A percentile compares a stretch with the other conserved stretches of the same genome.
Conservation (phyloP, 2,329 filamentous ascomycete species). For the Exophiala calicioides region DNA sequence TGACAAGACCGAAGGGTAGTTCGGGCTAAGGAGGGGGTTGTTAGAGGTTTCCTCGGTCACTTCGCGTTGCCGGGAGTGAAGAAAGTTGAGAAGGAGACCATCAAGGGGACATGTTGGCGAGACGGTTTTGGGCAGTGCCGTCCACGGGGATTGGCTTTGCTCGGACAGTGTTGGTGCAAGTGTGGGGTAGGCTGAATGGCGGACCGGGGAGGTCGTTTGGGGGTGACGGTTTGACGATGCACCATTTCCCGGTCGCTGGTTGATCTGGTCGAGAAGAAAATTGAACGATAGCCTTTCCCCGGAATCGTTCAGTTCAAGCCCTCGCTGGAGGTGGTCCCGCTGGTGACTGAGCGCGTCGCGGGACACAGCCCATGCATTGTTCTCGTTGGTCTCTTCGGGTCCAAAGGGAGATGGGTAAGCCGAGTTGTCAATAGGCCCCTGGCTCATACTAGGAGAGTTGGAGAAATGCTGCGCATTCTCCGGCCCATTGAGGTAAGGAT, state of each 20-base stretch:
- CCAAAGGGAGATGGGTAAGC: slow-evolving; percentile 15
- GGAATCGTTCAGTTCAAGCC: slow-evolving; percentile 58
- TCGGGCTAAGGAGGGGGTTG: slow-evolving; percentile 65
- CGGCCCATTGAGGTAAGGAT: slow-evolving; percentile 35
- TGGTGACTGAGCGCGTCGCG: slow-evolving; percentile 45
- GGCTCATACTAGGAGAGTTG: slow-evolving; percentile 32
- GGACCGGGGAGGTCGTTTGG: slow-evolving; percentile 10
- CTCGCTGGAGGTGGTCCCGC: slow-evolving; percentile 42
- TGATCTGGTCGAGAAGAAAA: slow-evolving; percentile 67
- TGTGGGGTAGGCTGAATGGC: slow-evolving; percentile 26
- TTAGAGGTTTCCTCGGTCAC: slow-evolving; percentile 64
- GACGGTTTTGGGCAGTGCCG: slow-evolving; percentile 59
- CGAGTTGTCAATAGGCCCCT: slow-evolving; percentile 14
- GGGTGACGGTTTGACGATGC: background rate
- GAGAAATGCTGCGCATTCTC: slow-evolving; percentile 33
- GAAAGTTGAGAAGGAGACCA: slow-evolving; percentile 75
- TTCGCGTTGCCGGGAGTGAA: slow-evolving; percentile 66
- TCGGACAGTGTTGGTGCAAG: slow-evolving; percentile 31
- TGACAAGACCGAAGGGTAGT: slow-evolving; percentile 77
- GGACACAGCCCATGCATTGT: slow-evolving; percentile 19
- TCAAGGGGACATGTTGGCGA: slow-evolving; percentile 75
- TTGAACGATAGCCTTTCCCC: slow-evolving; percentile 70
- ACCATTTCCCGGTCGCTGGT: slow-evolving; percentile 54
- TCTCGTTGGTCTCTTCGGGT: slow-evolving; percentile 11
- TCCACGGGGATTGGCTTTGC: slow-evolving; percentile 37